Evolutionary conservation across 2,329 filamentous ascomycete genomes (phyloP), one percentile per base, ranked within the genome.

Genomic region (Clarireedia monteithiana): DNA sequence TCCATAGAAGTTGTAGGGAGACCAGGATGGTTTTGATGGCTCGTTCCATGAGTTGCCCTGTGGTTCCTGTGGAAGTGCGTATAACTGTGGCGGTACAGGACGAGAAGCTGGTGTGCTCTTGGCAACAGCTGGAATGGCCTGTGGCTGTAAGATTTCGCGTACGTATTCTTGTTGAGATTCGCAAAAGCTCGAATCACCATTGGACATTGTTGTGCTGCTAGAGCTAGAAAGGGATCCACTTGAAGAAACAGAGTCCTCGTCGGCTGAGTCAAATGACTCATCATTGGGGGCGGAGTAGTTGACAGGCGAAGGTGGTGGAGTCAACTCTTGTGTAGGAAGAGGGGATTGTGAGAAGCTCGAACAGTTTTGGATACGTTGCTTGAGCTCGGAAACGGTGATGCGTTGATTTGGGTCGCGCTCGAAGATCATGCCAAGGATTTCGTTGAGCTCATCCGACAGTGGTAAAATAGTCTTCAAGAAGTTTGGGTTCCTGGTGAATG

Each of bases 381-480:
- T 84, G 55, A 99, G 80, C 73, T 96, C 88, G 55, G 83, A 74
- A 61, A 99, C 80, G 56, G 85, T 86, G 68, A 95, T 91, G 71
- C 94, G 81, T 70, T 89, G 83, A 66, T 84, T 80, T 56, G 94
- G 91, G 72, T 94, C 85, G 71, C 84, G 83, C 68, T 92, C 86
- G 72, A 99, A 99, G 66, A 97, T 88, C 67, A 87, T 83, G 63
- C 84, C 85, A 66, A 99, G 75, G 62, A 99, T 95, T 69, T 82
- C 78, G 75, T 96, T 91, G 70, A 97, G 79, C 69, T 96, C 91
- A 69, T 89, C 80, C 55, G 94, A 91, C 67, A 99, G 75, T 23
- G 94, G 92, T 56, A 99, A 80, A 66, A 99, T 99, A 60, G 90
- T 88, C 77, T 91, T 88, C 63, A 99, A 77, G 72, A 97, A 99